Base-by-base conservation (phyloP, 805 yeast genomes). In the Brettanomyces bruxellensis region DNA sequence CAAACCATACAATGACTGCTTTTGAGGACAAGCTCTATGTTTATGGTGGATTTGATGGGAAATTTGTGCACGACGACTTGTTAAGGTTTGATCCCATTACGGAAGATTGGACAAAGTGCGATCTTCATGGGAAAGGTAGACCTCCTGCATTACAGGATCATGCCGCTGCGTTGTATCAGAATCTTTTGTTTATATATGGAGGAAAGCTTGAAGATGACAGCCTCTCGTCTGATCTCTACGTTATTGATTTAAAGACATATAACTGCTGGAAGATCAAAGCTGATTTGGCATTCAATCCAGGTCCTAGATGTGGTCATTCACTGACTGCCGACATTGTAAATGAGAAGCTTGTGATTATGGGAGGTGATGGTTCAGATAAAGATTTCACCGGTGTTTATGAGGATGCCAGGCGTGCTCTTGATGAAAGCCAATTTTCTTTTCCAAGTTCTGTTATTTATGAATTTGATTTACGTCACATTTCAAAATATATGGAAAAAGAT, bases 111-210 rank as follows among this genome's bases (percentile, higher is more conserved):
- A 68, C 79, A 24, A 77, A 76, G 50, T 68, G 86, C 36, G 73
- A 73, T 45, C 79, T 95, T 35, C 67, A 77, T n/a, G 95, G 95
- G 8, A 65, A 66, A 30, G 58, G 57, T 14, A 53, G 65, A 11
- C 97, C 96, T 2, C 82, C 85, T 3, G 91, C 97, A 0, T 75
- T 90, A 49, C 95, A 89, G 64, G 96, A 91, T 58, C 99, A 93
- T 63, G 79, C 96, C 3, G 81, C 95, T 12, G 76, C 91, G 11
- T 66, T 89, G 34, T 84, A 83, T 48, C 82, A 81, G 49, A 90
- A 88, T 56, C 71, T 82, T 44, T 72, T 93, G 76, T 85, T 84
- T 57, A 76, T 91, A 12, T 81, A 83, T 59, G 99, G 99, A 37
- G 99, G 99, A 44, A 86, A 89, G 58, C 81, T 84, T 50, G 68